Evolutionary conservation across 1,284 basidiomycete species (phyloP), one percentile per base, ranked within the genome.

Genomic region (Xerocomus amazonicus): DNA sequence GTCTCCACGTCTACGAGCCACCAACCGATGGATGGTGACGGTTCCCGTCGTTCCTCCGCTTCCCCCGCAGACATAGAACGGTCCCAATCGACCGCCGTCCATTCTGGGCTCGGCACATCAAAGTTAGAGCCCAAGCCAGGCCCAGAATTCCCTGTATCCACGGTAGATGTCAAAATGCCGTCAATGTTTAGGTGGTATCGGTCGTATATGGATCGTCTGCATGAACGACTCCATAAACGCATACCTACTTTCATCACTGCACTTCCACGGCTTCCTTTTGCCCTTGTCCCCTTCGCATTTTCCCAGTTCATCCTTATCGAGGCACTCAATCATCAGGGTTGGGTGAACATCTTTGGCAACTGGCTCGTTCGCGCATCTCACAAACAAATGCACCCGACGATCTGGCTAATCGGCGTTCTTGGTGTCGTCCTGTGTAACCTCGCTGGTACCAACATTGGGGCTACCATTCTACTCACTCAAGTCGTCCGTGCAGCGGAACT

Each of bases 281-380:
- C 82, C 9, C 80, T 98, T 7, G 73, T 97, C 9, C 93, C 93
- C 0, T 98, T 98, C 62, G 91, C 94, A 0, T 93, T 98, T 66
- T 86, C 88, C 6, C 93, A 97, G 73, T 98, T 98, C 72, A 92
- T 98, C 59, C 81, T 98, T 42, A 92, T 97, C 47, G 88, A 96
- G 63, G 89, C 80, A 0, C 76, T 98, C 8, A 78, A 83, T 5
- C 78, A 85, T 51, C 84, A 88, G 47, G 93, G 93, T n/a, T 98
- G 96, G 92, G 92, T 97, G 26, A 76, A 83, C 26, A 78, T 97
- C 16, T 95, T 97, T 65, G 85, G 85, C 0, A 60, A 62, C 6
- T 96, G 93, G 86, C 71, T 83, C n/a, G 65, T 73, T 28, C 71
- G 62, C 47, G 83, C 73, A 23, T 76, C 71, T 12, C 58, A 57